Base-by-base conservation (phyloP, 805 yeast genomes). In the Hanseniaspora taiwanica region DNA sequence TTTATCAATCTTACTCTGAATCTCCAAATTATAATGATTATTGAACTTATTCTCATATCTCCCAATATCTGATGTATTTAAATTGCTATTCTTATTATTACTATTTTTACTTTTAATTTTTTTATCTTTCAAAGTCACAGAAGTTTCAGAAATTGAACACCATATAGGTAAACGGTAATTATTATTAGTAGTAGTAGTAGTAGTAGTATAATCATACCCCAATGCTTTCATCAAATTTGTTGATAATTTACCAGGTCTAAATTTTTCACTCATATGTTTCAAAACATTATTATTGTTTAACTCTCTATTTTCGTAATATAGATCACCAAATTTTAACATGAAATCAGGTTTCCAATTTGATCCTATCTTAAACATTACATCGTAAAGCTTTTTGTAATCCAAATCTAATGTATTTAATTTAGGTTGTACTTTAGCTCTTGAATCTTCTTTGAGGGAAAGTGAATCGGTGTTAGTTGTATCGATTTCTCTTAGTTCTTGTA, bases 371-470 rank as follows among this genome's bases (percentile, higher is more conserved):
- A 85, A 87, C 52, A 89, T 87, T 0, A 96, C 94, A 55, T 83
- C 82, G 53, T 84, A 77, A 17, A 89, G 59, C 46, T 76, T 81
- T 46, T 73, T 78, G 54, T 81, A 87, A 58, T 89, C 96, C 19
- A 91, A 71, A 55, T 89, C 97, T 18, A 89, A 57, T 39, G 76
- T 67, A 1, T 93, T 93, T 76, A 85, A 66, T 54, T 83, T 84
- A 0, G 96, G 96, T 56, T 84, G 96, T 0, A 86, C 93, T 39
- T 81, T 68, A 42, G 82, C 89, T 46, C 96, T 68, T 56, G 79
- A 79, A 52, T 72, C 68, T 51, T 82, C 91, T 53, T 81, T 77
- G 48, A 85, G 54, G 12, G 71, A 62, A 9, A 27, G 12, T 19
- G 36, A 17, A 12, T 7, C 19, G 10, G 39, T 42, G 4, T 41